Base-by-base conservation (phyloP, 371 early-diverging fungal genomes). In the Mortierella sp. region DNA sequence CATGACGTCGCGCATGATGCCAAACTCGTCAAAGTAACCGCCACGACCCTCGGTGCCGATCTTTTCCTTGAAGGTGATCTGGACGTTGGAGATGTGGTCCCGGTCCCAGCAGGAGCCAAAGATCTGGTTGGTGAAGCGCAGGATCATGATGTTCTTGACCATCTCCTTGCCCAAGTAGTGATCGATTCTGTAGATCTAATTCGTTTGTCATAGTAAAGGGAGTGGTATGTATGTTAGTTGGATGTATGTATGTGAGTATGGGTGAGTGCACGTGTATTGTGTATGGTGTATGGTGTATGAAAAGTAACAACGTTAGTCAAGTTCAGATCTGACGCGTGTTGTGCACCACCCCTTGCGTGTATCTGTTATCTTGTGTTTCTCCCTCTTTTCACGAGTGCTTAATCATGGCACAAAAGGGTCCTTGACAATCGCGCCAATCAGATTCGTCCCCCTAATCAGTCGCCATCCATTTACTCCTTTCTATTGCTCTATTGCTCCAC, bases 1-100 rank as follows among this genome's bases (percentile, higher is more conserved):
- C 93, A 98, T 95, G 73, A 97, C 96, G 83, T 97, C 98, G 72
- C 97, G 94, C 82, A 98, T 95, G 78, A 97, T 96, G 49, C 98
- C 98, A 86, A 95, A 96, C 83, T 96, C 93, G 87, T 98, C 97
- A 94, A 97, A 98, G 93, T 97, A 97, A 4, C 96, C 95, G 55
- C 97, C 97, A 44, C 98, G 93, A 55, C 98, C 98, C 87, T 97
- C 95, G 38, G 96, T 97, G 27, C 97, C 97, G 88, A 97, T 92
- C 72, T 90, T 91, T 88, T 98, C 98, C 84, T 97, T 97, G 89
- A 97, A 98, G 7, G 94, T 93, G 88, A 96, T 95, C 87, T 97
- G 95, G 49, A 98, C 91, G 74, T 95, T 95, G 74, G 90, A 88
- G 79, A 98, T 95, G 82, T 93, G 90, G 76, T 91, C 84, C 46